Conservation (phyloP, 164 flowering plant species). For the Aristolochia contorta region DNA sequence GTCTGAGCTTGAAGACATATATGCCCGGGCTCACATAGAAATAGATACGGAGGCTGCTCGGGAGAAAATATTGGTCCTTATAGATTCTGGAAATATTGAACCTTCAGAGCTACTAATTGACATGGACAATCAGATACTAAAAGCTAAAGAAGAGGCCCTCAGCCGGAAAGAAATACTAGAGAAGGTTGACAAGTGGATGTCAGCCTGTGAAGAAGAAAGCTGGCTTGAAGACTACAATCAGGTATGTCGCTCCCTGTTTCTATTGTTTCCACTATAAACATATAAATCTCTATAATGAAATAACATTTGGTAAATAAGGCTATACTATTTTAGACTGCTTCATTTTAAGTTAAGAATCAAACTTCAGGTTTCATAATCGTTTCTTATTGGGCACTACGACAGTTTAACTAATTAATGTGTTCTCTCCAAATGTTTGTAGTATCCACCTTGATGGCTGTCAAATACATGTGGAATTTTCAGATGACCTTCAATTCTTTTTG, state of each 20-base stretch:
- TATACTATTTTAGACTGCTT: no score
- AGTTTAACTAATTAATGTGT: no score
- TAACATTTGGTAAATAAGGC: no score
- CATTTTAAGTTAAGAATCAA: no score
- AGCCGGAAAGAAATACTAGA: constrained; percentile 97
- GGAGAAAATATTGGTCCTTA: constrained; percentile 64
- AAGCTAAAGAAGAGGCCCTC: constrained; percentile 85
- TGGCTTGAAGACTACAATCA: constrained; percentile 99
- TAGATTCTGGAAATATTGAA: constrained; percentile 88
- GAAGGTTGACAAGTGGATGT: constrained; percentile 99
- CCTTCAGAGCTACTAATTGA: constrained; percentile 86
- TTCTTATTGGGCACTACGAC: no score
- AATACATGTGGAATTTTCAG: no score
- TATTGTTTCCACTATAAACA: background rate
- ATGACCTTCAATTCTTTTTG: no score
- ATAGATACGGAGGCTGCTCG: constrained; percentile 77
- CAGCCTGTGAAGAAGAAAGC: constrained; percentile 98
- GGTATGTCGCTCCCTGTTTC: constrained; percentile 26
- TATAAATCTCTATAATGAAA: no score
- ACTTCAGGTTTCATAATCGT: no score
- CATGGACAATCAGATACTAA: constrained; percentile 80
- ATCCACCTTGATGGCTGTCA: no score
- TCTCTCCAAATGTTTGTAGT: no score
- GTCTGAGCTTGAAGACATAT: constrained; percentile 86
- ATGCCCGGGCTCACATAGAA: constrained; percentile 75